Evolutionary conservation across 352 stramenopile species (phyloP).

Genomic region (Globisporangium middletonii): DNA sequence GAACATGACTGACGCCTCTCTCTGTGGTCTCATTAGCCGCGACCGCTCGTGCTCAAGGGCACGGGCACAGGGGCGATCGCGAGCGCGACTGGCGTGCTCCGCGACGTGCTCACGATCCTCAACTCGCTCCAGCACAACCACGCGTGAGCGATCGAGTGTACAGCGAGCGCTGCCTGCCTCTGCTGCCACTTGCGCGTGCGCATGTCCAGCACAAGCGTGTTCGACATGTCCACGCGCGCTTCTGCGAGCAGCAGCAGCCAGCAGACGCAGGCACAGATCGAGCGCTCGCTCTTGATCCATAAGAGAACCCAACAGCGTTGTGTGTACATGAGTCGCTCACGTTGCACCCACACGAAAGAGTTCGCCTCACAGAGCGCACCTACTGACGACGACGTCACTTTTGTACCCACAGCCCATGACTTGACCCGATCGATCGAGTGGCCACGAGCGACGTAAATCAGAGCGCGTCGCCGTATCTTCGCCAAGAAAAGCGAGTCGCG

Average conservation of each 20-base stretch:
- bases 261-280: background rate
- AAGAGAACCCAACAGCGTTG: too few species aligned
- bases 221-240: background rate
- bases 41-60: slow-evolving; percentile 63
- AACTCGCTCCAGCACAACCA: slow-evolving; percentile 60
- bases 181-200: background rate
- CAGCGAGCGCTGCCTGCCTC: background rate
- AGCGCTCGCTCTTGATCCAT: too few species aligned
- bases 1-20: background rate
- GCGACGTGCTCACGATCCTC: slow-evolving; percentile 71
- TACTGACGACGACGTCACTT: too few species aligned
- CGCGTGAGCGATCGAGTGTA: background rate
- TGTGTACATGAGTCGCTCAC: too few species aligned
- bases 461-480: too few species aligned
- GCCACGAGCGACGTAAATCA: too few species aligned
- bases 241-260: background rate
- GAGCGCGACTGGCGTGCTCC: slow-evolving; percentile 65
- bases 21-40: slow-evolving; percentile 19
- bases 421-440: too few species aligned
- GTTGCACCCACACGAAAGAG: too few species aligned
- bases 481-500: too few species aligned
- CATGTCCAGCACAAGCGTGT: background rate
- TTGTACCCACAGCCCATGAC: too few species aligned
- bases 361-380: too few species aligned
- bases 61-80: slow-evolving; percentile 51